These are phyloP conservation scores for Linnemannia elongata DNA, from an alignment of 192 early-diverging fungal species.

Conservation along the genomic window DNA sequence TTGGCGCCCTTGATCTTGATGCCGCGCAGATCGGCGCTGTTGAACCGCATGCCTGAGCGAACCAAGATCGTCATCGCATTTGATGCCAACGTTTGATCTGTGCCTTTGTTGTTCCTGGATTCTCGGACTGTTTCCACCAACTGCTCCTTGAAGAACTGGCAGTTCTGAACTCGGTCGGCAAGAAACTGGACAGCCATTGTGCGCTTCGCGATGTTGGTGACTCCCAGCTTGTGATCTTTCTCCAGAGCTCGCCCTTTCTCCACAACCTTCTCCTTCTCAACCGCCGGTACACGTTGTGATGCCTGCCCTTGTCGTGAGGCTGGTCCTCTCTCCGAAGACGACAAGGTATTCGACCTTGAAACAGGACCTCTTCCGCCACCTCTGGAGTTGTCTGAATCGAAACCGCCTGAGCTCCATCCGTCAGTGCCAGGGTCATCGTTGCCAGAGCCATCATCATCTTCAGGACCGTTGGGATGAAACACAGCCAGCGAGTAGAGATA, in stretches of 20 bases:
- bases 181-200: background rate
- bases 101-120: background rate
- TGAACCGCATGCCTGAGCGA: background rate
- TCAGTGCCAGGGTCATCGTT: background rate
- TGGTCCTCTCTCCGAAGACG: background rate
- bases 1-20: background rate
- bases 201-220: background rate
- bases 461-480: background rate
- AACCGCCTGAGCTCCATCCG: background rate
- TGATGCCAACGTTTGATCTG: background rate
- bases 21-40: background rate
- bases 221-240: background rate
- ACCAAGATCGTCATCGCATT: constrained; percentile 1
- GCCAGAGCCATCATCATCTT: background rate
- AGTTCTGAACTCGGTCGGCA: background rate
- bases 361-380: background rate
- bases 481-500: background rate
- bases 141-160: background rate
- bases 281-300: too few species aligned
- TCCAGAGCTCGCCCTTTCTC: background rate
- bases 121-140: background rate
- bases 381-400: background rate
- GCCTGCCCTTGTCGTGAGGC: background rate
- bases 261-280: background rate
- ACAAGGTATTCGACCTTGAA: background rate